phyloP scores from a whole-genome alignment of 176 grass and related monocot species.

The Musa itinerans region DNA sequence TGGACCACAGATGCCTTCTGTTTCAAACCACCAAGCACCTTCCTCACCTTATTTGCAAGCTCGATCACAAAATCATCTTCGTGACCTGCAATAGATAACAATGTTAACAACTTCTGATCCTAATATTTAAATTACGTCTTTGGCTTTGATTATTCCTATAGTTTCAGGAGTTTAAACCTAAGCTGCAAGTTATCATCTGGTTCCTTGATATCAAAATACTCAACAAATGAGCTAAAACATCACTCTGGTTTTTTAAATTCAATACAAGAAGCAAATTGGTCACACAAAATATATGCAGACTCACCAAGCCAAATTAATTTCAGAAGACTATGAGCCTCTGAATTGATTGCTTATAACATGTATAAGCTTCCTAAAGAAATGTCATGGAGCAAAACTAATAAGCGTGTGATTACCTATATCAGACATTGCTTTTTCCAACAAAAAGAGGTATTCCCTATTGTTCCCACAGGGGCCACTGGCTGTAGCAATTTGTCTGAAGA shows the following conservation, averaged over 20 bases:
- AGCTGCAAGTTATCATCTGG: too few relatives aligned
- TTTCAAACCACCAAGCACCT: conserved; percentile 12
- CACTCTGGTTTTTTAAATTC: too few relatives aligned
- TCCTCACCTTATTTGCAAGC: conserved; percentile 33
- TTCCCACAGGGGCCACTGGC: conserved; percentile 35
- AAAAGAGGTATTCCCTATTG: conserved; percentile 38
- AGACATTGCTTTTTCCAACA: conserved; percentile 30
- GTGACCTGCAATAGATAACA: conserved; percentile 20
- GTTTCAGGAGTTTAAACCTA: background rate
- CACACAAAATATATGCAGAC: too few relatives aligned
- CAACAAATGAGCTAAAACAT: too few relatives aligned
- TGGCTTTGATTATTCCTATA: background rate
- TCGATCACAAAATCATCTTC: conserved; percentile 34
- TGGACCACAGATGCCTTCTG: conserved; percentile 13
- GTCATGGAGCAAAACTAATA: too few relatives aligned
- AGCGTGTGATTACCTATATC: conserved; percentile 27
- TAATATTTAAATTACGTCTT: background rate
- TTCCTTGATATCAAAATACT: too few relatives aligned
- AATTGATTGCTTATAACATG: too few relatives aligned
- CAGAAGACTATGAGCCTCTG: too few relatives aligned
- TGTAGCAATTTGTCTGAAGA: conserved; percentile 35
- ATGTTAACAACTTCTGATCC: background rate
- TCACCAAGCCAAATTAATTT: too few relatives aligned
- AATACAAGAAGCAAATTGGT: too few relatives aligned
- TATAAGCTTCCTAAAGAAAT: too few relatives aligned